Evolutionary conservation across 495 filamentous ascomycete genomes (phyloP).

Genomic region (Xylona heveae): DNA sequence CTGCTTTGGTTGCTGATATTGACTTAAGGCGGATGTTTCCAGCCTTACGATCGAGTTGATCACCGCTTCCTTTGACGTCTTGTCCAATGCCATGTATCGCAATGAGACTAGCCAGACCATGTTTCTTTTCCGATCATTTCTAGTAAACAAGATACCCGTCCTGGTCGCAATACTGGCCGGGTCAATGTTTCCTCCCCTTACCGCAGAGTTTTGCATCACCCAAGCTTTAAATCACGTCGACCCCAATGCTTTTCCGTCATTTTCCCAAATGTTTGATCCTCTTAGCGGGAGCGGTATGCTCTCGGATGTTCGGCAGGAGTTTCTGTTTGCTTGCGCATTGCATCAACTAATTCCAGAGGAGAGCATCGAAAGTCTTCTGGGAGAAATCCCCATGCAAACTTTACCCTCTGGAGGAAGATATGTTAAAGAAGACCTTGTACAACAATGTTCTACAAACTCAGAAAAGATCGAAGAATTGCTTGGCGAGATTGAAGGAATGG

Average conservation of each 20-base stretch:
- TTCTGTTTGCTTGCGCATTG: slow-evolving; percentile 75
- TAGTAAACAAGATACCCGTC: slow-evolving; percentile 80
- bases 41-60: slow-evolving; percentile 62
- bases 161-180: slow-evolving; percentile 43
- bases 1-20: slow-evolving; percentile 4
- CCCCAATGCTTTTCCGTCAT: slow-evolving; percentile 56
- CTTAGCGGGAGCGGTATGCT: slow-evolving; percentile 43
- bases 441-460: slow-evolving; percentile 48
- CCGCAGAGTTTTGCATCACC: slow-evolving; percentile 57
- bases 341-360: slow-evolving; percentile 61
- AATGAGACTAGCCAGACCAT: slow-evolving; percentile 49
- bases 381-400: slow-evolving; percentile 68
- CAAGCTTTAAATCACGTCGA: slow-evolving; percentile 58
- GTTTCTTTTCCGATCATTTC: slow-evolving; percentile 69
- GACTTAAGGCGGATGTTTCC: slow-evolving; percentile 45
- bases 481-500: slow-evolving; percentile 68
- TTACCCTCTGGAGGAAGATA: slow-evolving; percentile 56
- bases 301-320: slow-evolving; percentile 76
- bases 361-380: slow-evolving; percentile 60
- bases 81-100: slow-evolving; percentile 68
- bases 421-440: slow-evolving; percentile 51
- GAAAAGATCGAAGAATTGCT: slow-evolving; percentile 55
- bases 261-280: slow-evolving; percentile 64
- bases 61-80: slow-evolving; percentile 68
- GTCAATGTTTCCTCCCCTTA: slow-evolving; percentile 40